These are phyloP conservation scores for Pestalotiopsis sp. DNA, from an alignment of 2,329 filamentous ascomycete species.

Conservation along the genomic window DNA sequence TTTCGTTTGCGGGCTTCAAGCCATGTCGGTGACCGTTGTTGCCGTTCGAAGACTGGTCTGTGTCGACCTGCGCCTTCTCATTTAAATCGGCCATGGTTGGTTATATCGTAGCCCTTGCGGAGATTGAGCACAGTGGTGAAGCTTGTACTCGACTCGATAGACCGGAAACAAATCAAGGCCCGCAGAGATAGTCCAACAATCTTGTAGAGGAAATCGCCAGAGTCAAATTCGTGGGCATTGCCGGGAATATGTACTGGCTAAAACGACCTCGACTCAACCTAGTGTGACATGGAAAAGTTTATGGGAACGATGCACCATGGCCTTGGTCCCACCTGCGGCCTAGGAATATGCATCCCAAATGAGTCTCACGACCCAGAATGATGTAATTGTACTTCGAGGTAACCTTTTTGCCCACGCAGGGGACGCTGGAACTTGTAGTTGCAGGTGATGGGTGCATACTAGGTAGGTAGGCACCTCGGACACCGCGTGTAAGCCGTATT, in stretches of 20 bases:
- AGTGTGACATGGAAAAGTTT: slow-evolving; percentile 1
- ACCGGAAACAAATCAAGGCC: background rate
- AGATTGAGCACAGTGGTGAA: background rate
- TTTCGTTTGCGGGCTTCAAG: slow-evolving; percentile 12
- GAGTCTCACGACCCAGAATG: slow-evolving; percentile 5
- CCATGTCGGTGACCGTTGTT: background rate
- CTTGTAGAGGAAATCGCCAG: background rate
- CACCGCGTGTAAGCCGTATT: background rate
- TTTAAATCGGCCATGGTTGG: background rate
- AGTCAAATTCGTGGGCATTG: background rate
- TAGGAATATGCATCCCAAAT: background rate
- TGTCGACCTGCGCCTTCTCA: slow-evolving; percentile 1
- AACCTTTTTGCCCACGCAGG: background rate
- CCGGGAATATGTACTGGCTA: slow-evolving; percentile 8
- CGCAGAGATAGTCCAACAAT: background rate
- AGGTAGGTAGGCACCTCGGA: background rate
- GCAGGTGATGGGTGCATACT: background rate
- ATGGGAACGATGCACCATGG: background rate
- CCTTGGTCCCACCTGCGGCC: background rate
- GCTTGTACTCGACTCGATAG: background rate
- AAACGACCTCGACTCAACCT: background rate
- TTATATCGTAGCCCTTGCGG: background rate
- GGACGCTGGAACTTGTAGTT: background rate
- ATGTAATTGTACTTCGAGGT: slow-evolving; percentile 3
- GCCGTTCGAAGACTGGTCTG: background rate